These are phyloP conservation scores for Nothomitra cinnamomea DNA, from an alignment of 2,329 filamentous ascomycete species.

Conservation along the genomic window DNA sequence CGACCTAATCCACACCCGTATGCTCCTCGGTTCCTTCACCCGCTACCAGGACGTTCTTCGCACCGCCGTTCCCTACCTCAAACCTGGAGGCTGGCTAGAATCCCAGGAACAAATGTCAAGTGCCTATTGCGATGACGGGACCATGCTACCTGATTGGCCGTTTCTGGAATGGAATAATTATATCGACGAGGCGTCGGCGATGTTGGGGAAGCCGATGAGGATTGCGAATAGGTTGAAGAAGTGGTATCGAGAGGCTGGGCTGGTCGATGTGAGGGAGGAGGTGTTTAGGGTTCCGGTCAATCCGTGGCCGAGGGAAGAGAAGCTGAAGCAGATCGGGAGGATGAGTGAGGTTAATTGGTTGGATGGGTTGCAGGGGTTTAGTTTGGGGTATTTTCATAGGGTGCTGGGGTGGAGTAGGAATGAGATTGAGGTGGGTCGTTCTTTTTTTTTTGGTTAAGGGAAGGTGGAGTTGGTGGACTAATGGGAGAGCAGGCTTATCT, in stretches of 20 bases:
- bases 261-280: slow-evolving; percentile 10
- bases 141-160: slow-evolving; percentile 29
- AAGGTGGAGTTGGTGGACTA: no score
- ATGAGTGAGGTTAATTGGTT: slow-evolving; percentile 22
- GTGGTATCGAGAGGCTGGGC: slow-evolving; percentile 9
- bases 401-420: slow-evolving; percentile 26
- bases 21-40: slow-evolving; percentile 39
- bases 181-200: slow-evolving; percentile 15
- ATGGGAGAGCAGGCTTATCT: slow-evolving; percentile 25
- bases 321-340: slow-evolving; percentile 26
- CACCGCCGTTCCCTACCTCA: slow-evolving; percentile 33
- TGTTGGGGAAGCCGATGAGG: slow-evolving; percentile 2
- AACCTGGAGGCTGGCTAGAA: slow-evolving; percentile 36
- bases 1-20: slow-evolving; percentile 42
- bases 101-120: slow-evolving; percentile 26
- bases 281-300: slow-evolving; percentile 14
- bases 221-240: slow-evolving; percentile 8
- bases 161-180: slow-evolving; percentile 30
- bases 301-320: slow-evolving; percentile 20
- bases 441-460: no score
- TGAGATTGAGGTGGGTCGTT: slow-evolving; percentile 20
- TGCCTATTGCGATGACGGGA: slow-evolving; percentile 34
- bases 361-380: slow-evolving; percentile 27
- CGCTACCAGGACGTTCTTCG: slow-evolving; percentile 38
- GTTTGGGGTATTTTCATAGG: slow-evolving; percentile 24